Conservation (phyloP, 331 rosid genomes). For the Pyrus hybrid region DNA sequence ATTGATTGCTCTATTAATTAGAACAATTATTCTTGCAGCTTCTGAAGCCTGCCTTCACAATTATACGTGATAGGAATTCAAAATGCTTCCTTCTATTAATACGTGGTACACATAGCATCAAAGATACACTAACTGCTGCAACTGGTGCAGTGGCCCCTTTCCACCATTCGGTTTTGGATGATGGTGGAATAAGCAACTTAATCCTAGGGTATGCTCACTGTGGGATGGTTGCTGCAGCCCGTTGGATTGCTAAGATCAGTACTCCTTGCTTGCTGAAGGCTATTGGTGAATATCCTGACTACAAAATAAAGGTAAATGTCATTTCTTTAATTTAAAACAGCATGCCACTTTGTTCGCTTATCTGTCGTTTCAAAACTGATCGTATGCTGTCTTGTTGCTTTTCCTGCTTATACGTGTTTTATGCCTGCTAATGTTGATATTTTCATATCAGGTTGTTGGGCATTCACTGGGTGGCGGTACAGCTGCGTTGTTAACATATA, state of each 20-base stretch:
- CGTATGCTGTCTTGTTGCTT: not conserved
- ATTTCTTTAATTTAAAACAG: not conserved
- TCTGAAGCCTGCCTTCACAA: slow-evolving; percentile 92
- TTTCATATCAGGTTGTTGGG: slow-evolving; percentile 65
- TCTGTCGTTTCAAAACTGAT: not conserved
- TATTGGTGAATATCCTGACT: slow-evolving; percentile 72
- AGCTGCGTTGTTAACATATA: slow-evolving; percentile 83
- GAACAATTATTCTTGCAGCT: slow-evolving; percentile 45
- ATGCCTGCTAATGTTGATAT: not conserved
- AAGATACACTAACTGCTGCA: slow-evolving; percentile 93
- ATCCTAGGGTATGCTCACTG: slow-evolving; percentile 96
- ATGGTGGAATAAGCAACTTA: slow-evolving; percentile 92
- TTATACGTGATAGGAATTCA: slow-evolving; percentile 54
- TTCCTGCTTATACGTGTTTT: not conserved
- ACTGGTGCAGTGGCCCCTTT: slow-evolving; percentile 97
- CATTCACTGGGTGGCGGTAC: slow-evolving; percentile 99
- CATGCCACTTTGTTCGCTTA: not conserved
- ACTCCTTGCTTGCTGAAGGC: slow-evolving; percentile 74
- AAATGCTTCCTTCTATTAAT: slow-evolving; percentile 88
- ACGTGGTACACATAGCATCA: slow-evolving; percentile 97
- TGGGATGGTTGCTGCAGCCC: slow-evolving; percentile 99
- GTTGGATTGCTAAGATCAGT: slow-evolving; percentile 95
- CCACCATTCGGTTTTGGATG: slow-evolving; percentile 85
- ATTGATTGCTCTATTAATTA: slow-evolving; percentile 15
- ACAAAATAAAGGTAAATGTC: slow-evolving; percentile 51